phyloP scores from a whole-genome alignment of 306 rosid species.

The Rosa rugosa region DNA sequence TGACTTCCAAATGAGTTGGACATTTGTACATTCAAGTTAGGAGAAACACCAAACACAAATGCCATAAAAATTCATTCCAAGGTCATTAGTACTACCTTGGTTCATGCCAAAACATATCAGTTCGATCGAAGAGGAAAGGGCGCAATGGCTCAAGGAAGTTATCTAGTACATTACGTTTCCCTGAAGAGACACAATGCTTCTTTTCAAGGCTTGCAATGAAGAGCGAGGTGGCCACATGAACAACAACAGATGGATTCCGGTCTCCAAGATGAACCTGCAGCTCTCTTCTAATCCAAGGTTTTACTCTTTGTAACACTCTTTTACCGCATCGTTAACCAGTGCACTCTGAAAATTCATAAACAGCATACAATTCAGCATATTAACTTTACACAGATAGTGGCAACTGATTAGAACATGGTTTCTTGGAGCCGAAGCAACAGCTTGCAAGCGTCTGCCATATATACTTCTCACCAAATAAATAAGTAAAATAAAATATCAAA shows the following conservation, averaged over 20 bases:
- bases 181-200: slow-evolving; percentile 21
- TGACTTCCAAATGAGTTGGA: not conserved
- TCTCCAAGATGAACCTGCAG: slow-evolving; percentile 50
- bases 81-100: slow-evolving; percentile 37
- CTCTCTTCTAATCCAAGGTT: slow-evolving; percentile 68
- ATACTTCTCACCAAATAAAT: slow-evolving; percentile 16
- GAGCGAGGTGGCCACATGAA: slow-evolving; percentile 48
- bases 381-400: not conserved
- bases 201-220: slow-evolving; percentile 42
- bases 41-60: not conserved
- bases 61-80: not conserved
- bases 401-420: slow-evolving; percentile 9
- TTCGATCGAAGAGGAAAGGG: slow-evolving; percentile 45
- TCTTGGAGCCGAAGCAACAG: slow-evolving; percentile 30
- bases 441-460: slow-evolving; percentile 31
- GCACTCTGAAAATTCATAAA: slow-evolving; percentile 25
- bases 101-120: slow-evolving; percentile 62
- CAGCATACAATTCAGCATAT: not conserved
- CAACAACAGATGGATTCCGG: slow-evolving; percentile 52
- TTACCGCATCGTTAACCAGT: slow-evolving; percentile 22
- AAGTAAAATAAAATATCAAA: not conserved
- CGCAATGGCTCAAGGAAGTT: slow-evolving; percentile 35
- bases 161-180: slow-evolving; percentile 32
- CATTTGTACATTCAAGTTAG: not conserved
- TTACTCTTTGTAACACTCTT: slow-evolving; percentile 40